Evolutionary conservation across 1,284 basidiomycete genomes (phyloP).

Genomic region (Rhodotorula sp.): DNA sequence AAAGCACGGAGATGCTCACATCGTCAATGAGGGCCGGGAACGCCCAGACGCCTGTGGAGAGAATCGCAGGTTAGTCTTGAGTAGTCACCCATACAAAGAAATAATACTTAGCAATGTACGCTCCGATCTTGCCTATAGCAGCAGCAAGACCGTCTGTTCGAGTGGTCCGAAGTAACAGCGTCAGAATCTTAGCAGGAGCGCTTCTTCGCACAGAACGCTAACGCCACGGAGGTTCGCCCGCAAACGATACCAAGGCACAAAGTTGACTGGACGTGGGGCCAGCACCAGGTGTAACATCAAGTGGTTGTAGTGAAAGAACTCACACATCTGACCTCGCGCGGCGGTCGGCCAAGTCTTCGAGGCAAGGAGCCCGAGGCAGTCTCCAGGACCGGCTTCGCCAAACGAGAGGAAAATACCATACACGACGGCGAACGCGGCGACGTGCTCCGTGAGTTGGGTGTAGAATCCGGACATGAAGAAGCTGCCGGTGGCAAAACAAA

Average conservation of each 20-base stretch:
- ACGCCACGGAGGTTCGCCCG: too few species aligned
- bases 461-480: constrained; percentile 34
- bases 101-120: not conserved
- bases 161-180: not conserved
- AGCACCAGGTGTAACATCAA: too few species aligned
- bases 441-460: not conserved
- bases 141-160: constrained; percentile 46
- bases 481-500: not conserved
- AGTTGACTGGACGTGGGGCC: too few species aligned
- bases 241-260: too few species aligned
- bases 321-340: constrained; percentile 67
- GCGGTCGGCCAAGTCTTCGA: constrained; percentile 76
- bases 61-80: not conserved
- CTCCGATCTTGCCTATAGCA: constrained; percentile 69
- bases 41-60: constrained; percentile 13
- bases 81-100: not conserved
- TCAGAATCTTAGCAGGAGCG: not conserved
- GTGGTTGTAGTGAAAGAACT: not conserved
- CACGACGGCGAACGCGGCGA: constrained; percentile 60
- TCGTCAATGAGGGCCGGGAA: constrained; percentile 26
- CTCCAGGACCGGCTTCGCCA: constrained; percentile 33
- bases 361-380: constrained; percentile 59
- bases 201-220: not conserved
- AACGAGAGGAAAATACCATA: constrained; percentile 78
- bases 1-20: too few species aligned